Evolutionary conservation across 2,329 filamentous ascomycete genomes (phyloP), one percentile per base, ranked within the genome.

Genomic region (Amauroascus verrucosus): DNA sequence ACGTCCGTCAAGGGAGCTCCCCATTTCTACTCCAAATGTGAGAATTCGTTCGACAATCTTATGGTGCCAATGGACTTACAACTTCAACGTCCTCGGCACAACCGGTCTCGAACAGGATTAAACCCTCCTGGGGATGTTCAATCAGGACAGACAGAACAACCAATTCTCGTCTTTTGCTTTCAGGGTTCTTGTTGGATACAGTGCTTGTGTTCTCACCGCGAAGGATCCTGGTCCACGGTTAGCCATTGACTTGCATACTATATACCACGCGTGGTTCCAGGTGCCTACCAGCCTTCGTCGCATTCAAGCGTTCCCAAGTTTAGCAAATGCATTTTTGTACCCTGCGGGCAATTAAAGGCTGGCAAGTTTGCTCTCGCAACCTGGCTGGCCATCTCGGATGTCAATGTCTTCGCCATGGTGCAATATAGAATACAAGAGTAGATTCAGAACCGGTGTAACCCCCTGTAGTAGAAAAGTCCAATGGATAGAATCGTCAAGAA

Each of bases 321-420:
- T 16, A 75, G 60, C 13, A 77, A 61, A 60, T 73, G 71, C 63
- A 75, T 73, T 60, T 73, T 75, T 4, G 73, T 76, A 6, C 73
- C 73, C 9, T 61, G 56, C 0, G 72, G 73, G 55, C 70, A 75
- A 46, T 61, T 62, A 53, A 64, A 64, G 78, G 26, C 72, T 70
- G 67, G 52, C 33, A 54, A 30, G n/a, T 9, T 37, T 18, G 55
- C 55, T 22, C 38, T 54, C 6, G 18, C 37, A 32, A 30, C 55
- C 22, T 56, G 55, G 20, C 50, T 56, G 30, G 51, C 50, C 38
- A 51, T 26, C 24, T 38, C 41, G 7, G 54, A 53, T 16, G 45
- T 47, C 24, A 54, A 54, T 22, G 51, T 24, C 2, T 14, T 33
- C 2, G 54, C 26, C 55, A 57, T 53, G 22, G 18, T 22, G 18